Evolutionary conservation across 176 grass and related monocot genomes (phyloP).

Genomic region (Tillandsia leiboldiana): DNA sequence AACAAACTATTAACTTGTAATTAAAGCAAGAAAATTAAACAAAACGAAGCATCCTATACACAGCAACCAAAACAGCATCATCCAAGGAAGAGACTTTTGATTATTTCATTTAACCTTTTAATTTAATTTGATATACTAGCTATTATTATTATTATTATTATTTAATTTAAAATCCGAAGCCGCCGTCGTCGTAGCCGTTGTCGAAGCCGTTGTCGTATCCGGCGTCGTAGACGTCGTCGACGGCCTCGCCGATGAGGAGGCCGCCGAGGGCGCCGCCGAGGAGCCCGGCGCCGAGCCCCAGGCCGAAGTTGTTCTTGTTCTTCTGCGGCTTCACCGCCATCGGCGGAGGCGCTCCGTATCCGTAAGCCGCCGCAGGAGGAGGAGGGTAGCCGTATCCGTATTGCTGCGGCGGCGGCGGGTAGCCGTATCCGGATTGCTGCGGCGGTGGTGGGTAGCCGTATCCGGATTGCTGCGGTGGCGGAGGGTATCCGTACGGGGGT

Average conservation of each 20-base stretch:
- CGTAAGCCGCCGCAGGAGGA: constrained; percentile 2
- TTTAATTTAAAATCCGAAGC: constrained; percentile 56
- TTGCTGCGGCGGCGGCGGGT: constrained; percentile 33
- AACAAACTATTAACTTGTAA: too few species aligned
- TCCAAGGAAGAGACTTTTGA: too few species aligned
- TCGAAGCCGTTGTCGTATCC: constrained; percentile 55
- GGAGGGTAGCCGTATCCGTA: constrained; percentile 24
- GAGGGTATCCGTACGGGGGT: constrained; percentile 14
- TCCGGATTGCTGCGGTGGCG: constrained; percentile 29
- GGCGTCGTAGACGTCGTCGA: constrained; percentile 19
- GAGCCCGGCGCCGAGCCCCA: constrained; percentile 53
- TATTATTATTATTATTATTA: too few species aligned
- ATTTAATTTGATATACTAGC: too few species aligned
- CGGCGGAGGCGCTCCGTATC: constrained; percentile 42
- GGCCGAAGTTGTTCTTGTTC: constrained; percentile 37
- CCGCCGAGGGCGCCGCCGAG: constrained; percentile 64
- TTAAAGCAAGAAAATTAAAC: too few species aligned
- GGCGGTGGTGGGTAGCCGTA: constrained; percentile 29
- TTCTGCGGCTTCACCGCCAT: constrained; percentile 37
- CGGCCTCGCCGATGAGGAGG: constrained; percentile 45
- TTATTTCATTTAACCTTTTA: too few species aligned
- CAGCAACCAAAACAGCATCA: too few species aligned
- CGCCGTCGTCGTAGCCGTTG: constrained; percentile 20
- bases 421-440: constrained; percentile 37
- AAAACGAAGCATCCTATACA: too few species aligned